phyloP scores from a whole-genome alignment of 202 grass and related monocot species.

The Zoysia matrella region DNA sequence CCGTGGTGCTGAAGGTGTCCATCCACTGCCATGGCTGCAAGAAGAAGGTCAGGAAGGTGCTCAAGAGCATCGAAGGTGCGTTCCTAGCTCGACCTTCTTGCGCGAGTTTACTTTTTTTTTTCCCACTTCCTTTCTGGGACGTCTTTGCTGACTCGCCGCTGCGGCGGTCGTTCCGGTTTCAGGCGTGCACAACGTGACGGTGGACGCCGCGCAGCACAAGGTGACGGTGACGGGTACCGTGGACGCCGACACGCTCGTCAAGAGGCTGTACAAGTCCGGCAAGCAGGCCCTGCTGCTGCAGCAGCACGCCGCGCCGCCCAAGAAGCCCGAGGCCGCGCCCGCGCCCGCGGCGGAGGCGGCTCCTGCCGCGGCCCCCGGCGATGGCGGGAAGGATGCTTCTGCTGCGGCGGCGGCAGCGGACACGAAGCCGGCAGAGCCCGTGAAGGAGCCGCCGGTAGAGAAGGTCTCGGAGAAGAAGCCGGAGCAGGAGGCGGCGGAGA shows the following conservation, averaged over 20 bases:
- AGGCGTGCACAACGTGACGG: conserved; percentile 64
- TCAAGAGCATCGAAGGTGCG: no score
- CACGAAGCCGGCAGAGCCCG: conserved; percentile 25
- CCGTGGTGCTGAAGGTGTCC: no score
- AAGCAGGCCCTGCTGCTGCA: no score
- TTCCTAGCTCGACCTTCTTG: no score
- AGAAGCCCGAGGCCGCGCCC: conserved; percentile 11
- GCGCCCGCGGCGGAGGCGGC: not conserved
- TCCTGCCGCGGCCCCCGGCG: not conserved
- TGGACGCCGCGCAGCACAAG: conserved; percentile 75
- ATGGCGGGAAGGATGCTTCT: conserved; percentile 33
- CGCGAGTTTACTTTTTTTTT: not conserved
- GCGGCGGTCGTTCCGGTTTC: not conserved
- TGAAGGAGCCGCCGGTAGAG: no score
- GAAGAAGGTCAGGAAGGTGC: no score
- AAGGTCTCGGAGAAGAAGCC: no score
- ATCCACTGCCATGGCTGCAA: no score
- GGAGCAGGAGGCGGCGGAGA: no score
- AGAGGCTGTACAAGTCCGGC: no score
- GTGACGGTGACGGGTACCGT: conserved; percentile 66
- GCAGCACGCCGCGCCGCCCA: not conserved
- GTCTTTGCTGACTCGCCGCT: not conserved
- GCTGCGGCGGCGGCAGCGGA: not conserved
- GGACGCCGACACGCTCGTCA: conserved; percentile 61
- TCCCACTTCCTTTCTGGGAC: not conserved